These are phyloP conservation scores for Verticillium zaregamsianum DNA, from an alignment of 2,329 filamentous ascomycete species.

Conservation along the genomic window DNA sequence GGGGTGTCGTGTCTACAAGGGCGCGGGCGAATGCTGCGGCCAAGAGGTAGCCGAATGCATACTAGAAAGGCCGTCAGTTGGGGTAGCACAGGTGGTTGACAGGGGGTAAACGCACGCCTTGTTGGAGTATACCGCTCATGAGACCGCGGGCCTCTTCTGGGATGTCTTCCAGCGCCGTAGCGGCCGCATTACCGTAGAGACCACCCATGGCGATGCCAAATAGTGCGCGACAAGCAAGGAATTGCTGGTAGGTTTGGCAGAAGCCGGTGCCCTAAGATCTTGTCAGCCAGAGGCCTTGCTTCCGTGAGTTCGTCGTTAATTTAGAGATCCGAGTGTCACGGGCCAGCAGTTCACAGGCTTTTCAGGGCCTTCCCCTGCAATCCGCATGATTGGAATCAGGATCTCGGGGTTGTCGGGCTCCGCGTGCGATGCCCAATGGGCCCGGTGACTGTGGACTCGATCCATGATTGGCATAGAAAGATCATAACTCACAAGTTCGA, in stretches of 20 bases:
- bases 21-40: conserved; percentile 57
- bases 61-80: conserved; percentile 25
- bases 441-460: background rate
- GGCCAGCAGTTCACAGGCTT: no score
- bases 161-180: conserved; percentile 73
- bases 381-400: background rate
- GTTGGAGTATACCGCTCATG: conserved; percentile 72
- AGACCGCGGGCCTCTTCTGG: conserved; percentile 65
- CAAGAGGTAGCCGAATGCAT: conserved; percentile 61
- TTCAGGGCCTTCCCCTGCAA: no score
- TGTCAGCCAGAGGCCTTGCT: background rate
- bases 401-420: background rate
- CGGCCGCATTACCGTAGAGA: conserved; percentile 72
- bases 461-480: background rate
- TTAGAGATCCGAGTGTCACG: background rate
- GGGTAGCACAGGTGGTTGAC: background rate
- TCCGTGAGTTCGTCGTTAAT: background rate
- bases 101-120: conserved; percentile 39
- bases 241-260: conserved; percentile 62
- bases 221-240: conserved; percentile 69
- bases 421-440: background rate
- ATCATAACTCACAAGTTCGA: conserved; percentile 50
- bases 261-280: conserved; percentile 55
- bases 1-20: conserved; percentile 70
- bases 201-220: conserved; percentile 84